Conservation (phyloP, 495 filamentous ascomycete genomes). For the Penicillium angulare region DNA sequence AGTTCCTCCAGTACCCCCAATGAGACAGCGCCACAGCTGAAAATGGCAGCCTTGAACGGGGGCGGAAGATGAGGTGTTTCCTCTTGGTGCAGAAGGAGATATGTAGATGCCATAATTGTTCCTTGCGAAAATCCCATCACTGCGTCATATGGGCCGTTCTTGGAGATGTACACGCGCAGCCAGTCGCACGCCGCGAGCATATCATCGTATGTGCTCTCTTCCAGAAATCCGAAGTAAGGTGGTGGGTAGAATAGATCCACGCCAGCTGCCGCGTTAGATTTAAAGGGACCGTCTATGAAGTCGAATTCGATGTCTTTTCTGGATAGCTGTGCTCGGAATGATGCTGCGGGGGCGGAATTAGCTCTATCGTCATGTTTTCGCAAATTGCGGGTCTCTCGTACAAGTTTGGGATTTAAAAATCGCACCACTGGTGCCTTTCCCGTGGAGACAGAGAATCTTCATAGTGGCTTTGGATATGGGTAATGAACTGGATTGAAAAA, state of each 20-base stretch:
- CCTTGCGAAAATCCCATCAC: conserved; percentile 63
- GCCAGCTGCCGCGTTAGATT: conserved; percentile 45
- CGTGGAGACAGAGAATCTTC: conserved; percentile 64
- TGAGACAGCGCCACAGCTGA: conserved; percentile 56
- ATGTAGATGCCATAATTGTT: conserved; percentile 48
- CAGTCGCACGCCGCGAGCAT: conserved; percentile 42
- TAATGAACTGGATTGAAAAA: neutral
- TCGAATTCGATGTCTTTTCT: conserved; percentile 47
- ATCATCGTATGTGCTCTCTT: conserved; percentile 27
- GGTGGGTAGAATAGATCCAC: conserved; percentile 52
- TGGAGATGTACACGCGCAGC: conserved; percentile 46
- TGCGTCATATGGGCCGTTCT: conserved; percentile 58
- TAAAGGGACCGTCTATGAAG: conserved; percentile 54
- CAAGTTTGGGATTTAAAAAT: conserved; percentile 62
- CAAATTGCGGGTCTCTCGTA: conserved; percentile 21
- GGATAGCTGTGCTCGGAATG: conserved; percentile 38
- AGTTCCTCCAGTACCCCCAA: conserved; percentile 48
- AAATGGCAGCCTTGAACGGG: conserved; percentile 59
- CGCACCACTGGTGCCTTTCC: conserved; percentile 55
- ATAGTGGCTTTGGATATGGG: conserved; percentile 27
- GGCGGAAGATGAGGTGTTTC: conserved; percentile 34
- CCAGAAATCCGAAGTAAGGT: conserved; percentile 51
- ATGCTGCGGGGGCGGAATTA: conserved; percentile 36
- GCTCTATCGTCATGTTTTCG: neutral
- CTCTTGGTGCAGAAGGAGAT: conserved; percentile 38